Conservation (phyloP, 495 filamentous ascomycete species). For the Aspergillus funiculosus region DNA sequence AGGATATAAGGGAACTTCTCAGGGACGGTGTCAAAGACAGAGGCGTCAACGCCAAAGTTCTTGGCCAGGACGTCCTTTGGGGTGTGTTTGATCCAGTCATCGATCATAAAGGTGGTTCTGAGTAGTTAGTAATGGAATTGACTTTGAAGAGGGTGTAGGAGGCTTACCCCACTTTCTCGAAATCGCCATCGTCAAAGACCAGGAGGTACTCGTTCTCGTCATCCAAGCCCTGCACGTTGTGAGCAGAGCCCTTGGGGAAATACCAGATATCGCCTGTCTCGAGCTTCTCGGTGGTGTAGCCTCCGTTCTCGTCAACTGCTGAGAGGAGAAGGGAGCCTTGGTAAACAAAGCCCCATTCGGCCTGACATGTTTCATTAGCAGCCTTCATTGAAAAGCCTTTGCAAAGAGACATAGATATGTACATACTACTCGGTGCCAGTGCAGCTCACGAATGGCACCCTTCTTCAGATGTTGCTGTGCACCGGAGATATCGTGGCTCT, state of each 20-base stretch:
- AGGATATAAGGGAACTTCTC: constrained; percentile 55
- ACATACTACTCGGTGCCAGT: constrained; percentile 60
- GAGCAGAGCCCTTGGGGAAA: constrained; percentile 59
- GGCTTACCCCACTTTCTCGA: constrained; percentile 35
- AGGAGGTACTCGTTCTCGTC: constrained; percentile 63
- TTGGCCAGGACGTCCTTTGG: constrained; percentile 56
- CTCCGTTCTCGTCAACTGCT: constrained; percentile 55
- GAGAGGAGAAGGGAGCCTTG: constrained; percentile 51
- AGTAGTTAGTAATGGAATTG: background rate
- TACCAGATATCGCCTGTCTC: constrained; percentile 61
- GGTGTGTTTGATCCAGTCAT: constrained; percentile 60
- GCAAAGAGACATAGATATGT: background rate
- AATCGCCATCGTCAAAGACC: constrained; percentile 58
- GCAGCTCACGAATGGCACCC: constrained; percentile 56
- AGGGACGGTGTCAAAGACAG: constrained; percentile 53
- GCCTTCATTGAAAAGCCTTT: background rate
- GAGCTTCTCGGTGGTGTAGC: constrained; percentile 49
- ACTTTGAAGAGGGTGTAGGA: background rate
- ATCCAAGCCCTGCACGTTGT: constrained; percentile 52
- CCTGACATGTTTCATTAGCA: constrained; percentile 28
- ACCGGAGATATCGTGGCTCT: constrained; percentile 55
- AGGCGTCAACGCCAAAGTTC: constrained; percentile 55
- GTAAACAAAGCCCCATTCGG: constrained; percentile 62
- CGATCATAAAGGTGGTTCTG: constrained; percentile 57
- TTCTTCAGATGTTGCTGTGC: constrained; percentile 61